A percentile compares a stretch with the other conserved stretches of the same genome.
Conservation (phyloP, 208 protist genomes). For the Blastocrithidia nonstop region DNA sequence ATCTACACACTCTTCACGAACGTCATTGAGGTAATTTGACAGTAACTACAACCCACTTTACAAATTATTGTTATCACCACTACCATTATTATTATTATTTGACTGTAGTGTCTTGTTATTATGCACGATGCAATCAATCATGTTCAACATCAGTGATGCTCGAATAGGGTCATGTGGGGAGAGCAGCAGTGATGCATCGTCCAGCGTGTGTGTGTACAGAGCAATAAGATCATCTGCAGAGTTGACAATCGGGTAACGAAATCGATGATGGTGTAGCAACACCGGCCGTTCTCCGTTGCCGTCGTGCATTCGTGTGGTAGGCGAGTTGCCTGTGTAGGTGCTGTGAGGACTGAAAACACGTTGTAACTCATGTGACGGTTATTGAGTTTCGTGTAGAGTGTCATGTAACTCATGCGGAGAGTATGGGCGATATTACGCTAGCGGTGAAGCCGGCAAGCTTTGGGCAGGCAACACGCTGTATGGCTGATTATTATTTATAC, state of each 20-base stretch:
- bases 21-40: slow-evolving; percentile 43
- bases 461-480: too few relatives aligned
- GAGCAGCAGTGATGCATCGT: slow-evolving; percentile 50
- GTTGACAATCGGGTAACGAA: slow-evolving; percentile 45
- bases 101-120: slow-evolving; percentile 3
- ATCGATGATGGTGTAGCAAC: slow-evolving; percentile 45
- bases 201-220: slow-evolving; percentile 39
- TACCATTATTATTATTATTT: slow-evolving; percentile 5
- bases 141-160: slow-evolving; percentile 67
- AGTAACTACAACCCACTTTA: slow-evolving; percentile 19
- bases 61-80: neutral
- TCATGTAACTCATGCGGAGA: too few relatives aligned
- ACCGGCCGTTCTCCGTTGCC: slow-evolving; percentile 10
- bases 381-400: too few relatives aligned
- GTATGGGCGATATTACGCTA: too few relatives aligned
- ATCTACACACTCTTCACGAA: slow-evolving; percentile 51
- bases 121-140: slow-evolving; percentile 36
- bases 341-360: neutral
- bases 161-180: slow-evolving; percentile 72
- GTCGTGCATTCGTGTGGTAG: too few relatives aligned
- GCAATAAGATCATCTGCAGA: slow-evolving; percentile 30
- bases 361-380: neutral
- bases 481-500: too few relatives aligned
- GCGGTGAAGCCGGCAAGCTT: too few relatives aligned
- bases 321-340: neutral